Conservation (phyloP, 768 basidiomycete genomes). For the Boletus subparvulus region DNA sequence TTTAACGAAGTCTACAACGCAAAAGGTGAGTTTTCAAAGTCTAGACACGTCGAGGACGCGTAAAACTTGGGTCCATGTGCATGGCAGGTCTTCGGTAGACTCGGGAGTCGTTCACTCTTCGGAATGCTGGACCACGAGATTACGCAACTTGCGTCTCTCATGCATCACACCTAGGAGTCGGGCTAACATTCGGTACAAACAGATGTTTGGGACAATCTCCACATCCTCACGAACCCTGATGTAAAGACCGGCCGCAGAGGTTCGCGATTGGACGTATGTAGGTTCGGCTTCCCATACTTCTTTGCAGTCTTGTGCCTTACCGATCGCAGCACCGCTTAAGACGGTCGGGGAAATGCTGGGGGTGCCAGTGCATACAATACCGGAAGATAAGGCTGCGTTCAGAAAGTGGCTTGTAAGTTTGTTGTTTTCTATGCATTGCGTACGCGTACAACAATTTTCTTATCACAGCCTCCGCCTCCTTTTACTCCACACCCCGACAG, state of each 20-base stretch:
- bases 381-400: constrained; percentile 58
- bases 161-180: neutral
- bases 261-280: constrained; percentile 56
- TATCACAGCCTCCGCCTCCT: constrained; percentile 43
- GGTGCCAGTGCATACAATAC: constrained; percentile 61
- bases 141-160: neutral
- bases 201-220: constrained; percentile 78
- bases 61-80: neutral
- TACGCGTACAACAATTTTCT: constrained; percentile 15
- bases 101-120: neutral
- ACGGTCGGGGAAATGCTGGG: constrained; percentile 50
- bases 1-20: constrained; percentile 63
- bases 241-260: constrained; percentile 60
- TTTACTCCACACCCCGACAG: constrained; percentile 23
- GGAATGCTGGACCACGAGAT: neutral
- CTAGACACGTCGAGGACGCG: neutral
- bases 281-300: neutral
- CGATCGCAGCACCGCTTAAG: constrained; percentile 65
- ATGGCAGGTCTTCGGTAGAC: neutral
- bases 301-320: neutral
- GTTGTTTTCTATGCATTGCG: neutral
- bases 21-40: constrained; percentile 45
- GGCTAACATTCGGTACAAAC: constrained; percentile 12
- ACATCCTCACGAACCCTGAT: constrained; percentile 74
- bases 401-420: constrained; percentile 60